Percentiles rank a stretch among this genome's conserved stretches.
Conservation (phyloP, 768 basidiomycete genomes). For the Leccinum sublutescens region DNA sequence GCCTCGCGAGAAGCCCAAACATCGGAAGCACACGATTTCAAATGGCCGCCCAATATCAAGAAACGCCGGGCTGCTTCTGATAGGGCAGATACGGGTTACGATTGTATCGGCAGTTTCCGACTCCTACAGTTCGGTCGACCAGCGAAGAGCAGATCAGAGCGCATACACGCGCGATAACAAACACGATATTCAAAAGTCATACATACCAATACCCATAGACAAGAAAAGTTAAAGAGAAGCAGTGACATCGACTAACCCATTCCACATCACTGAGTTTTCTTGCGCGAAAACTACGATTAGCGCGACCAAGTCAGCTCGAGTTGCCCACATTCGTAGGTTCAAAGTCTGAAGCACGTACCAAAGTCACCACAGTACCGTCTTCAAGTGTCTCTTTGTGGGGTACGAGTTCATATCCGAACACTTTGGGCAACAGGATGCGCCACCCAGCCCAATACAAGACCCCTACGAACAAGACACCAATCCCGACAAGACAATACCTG, state of each 20-base stretch:
- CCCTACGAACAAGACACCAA: slow-evolving; percentile 45
- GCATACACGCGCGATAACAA: background rate
- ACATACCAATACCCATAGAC: background rate
- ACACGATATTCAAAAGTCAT: background rate
- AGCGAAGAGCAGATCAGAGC: background rate
- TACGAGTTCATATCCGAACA: slow-evolving; percentile 48
- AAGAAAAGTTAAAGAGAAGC: background rate
- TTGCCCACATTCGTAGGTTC: background rate
- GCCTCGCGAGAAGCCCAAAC: too few relatives aligned
- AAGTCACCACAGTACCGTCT: slow-evolving; percentile 54
- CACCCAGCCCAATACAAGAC: slow-evolving; percentile 55
- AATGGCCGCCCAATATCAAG: background rate
- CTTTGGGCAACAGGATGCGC: slow-evolving; percentile 47
- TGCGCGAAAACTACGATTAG: background rate
- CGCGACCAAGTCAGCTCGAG: background rate
- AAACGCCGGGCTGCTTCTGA: background rate
- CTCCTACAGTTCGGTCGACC: background rate
- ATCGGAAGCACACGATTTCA: background rate
- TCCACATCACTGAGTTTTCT: background rate
- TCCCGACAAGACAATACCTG: slow-evolving; percentile 55
- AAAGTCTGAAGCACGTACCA: slow-evolving; percentile 36
- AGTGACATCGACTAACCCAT: background rate
- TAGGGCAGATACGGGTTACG: background rate
- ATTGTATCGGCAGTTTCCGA: background rate
- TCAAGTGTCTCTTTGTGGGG: slow-evolving; percentile 45